Base-by-base conservation (phyloP, 495 filamentous ascomycete species). In the Saxophila tyrrhenica region DNA sequence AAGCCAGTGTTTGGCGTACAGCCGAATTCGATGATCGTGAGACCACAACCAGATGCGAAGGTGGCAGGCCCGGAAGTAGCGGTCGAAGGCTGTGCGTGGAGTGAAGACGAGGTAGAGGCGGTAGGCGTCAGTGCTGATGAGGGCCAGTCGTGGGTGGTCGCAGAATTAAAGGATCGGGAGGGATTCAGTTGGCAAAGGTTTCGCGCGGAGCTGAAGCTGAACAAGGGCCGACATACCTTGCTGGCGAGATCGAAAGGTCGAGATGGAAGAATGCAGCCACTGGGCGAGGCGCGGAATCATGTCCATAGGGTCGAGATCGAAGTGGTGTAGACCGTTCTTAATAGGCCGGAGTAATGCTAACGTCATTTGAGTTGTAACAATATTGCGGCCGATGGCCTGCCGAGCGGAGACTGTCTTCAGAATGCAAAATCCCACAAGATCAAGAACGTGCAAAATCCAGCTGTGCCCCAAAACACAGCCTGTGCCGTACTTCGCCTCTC, bases 401-500 rank as follows among this genome's bases (percentile, higher is more conserved):
- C n/a, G n/a, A n/a, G n/a, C n/a, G n/a, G n/a, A n/a, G n/a, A n/a
- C n/a, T n/a, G n/a, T n/a, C n/a, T n/a, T 56, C 48, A 63, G 39
- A 63, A 63, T 2, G 60, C 47, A 66, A 95, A 69, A 78, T 99
- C 92, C 87, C 89, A 99, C n/a, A 89, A 72, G 9, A 99, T 75
- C 54, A 99, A 74, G 62, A 84, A 83, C 2, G 79, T 70, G 66
- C 89, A 95, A 55, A 97, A 74, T 0, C 82, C 85, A 24, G 84
- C 81, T 7, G 88, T 89, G 13, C 83, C 86, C 70, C 84, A 95
- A 64, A 97, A 99, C 24, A 95, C 84, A 59, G 84, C 85, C 62
- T 83, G 82, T 23, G 92, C 92, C 38, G 88, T 83, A 74, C 89
- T 94, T 56, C 77, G 75, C 59, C 84, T 75, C 72, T 89, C 81